Evolutionary conservation across 768 basidiomycete genomes (phyloP).

Genomic region (Phylloporus sp.): DNA sequence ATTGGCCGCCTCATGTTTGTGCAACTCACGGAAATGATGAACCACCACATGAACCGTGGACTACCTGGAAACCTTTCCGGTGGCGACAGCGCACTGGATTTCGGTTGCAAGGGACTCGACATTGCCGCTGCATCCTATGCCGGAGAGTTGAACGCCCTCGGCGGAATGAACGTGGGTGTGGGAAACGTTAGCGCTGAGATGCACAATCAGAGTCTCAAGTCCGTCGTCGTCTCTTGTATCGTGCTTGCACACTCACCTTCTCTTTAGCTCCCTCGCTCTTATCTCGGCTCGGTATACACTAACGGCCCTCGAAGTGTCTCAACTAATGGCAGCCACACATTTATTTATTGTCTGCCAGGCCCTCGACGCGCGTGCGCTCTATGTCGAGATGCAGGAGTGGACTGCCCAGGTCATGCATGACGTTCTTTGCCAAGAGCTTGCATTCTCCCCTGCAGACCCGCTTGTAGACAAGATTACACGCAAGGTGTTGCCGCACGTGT

Average conservation of each 20-base stretch:
- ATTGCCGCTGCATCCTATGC: conserved; percentile 81
- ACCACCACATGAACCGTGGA: conserved; percentile 64
- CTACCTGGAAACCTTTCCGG: conserved; percentile 76
- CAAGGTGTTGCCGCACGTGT: conserved; percentile 39
- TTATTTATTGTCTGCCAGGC: conserved; percentile 77
- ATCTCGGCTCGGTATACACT: conserved; percentile 80
- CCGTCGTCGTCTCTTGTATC: conserved; percentile 23
- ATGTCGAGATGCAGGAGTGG: conserved; percentile 51
- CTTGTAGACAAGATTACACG: conserved; percentile 12
- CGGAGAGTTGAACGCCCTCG: conserved; percentile 75
- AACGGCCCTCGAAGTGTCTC: conserved; percentile 71
- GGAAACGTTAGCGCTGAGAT: conserved; percentile 86
- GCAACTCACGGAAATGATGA: conserved; percentile 54
- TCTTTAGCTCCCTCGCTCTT: conserved; percentile 67
- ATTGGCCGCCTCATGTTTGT: conserved; percentile 66
- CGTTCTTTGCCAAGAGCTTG: conserved; percentile 12
- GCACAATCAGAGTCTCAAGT: conserved; percentile 93
- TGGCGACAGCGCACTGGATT: conserved; percentile 76
- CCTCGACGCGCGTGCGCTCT: conserved; percentile 76
- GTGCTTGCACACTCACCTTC: too few relatives aligned
- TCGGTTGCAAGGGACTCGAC: conserved; percentile 79
- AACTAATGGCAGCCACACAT: conserved; percentile 69
- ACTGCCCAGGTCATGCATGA: conserved; percentile 20
- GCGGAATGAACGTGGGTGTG: conserved; percentile 69
- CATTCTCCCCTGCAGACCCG: conserved; percentile 6